These are phyloP conservation scores for Collybiopsis confluens DNA, from an alignment of 768 basidiomycete species.

Conservation along the genomic window DNA sequence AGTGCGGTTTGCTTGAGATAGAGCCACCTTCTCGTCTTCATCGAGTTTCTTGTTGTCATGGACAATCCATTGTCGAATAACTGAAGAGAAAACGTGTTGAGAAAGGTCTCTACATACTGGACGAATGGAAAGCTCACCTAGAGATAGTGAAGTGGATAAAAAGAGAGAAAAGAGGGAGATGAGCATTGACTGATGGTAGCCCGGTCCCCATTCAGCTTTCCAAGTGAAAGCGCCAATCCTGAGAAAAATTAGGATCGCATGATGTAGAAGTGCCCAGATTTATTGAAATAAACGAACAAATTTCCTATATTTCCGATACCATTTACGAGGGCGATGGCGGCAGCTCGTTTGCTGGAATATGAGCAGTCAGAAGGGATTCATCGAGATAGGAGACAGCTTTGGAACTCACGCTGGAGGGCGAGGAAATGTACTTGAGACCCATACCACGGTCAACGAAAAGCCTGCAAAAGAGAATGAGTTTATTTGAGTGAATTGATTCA, in stretches of 20 bases:
- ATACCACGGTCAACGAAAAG: constrained; percentile 47
- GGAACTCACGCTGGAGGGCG: constrained; percentile 49
- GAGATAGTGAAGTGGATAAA: constrained; percentile 23
- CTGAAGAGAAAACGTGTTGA: not conserved
- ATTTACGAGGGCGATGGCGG: constrained; percentile 60
- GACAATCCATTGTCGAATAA: constrained; percentile 25
- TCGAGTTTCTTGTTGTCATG: constrained; percentile 36
- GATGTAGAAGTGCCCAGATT: not conserved
- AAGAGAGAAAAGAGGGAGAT: constrained; percentile 35
- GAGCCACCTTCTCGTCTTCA: constrained; percentile 23
- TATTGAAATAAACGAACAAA: constrained; percentile 34
- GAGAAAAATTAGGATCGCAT: not conserved
- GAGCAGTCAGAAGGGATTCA: not conserved
- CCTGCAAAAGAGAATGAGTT: constrained; percentile 14
- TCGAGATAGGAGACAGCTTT: too few relatives aligned
- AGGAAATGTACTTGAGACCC: constrained; percentile 59
- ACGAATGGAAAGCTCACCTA: constrained; percentile 15
- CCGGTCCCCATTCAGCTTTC: constrained; percentile 55
- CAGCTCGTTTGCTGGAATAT: constrained; percentile 38
- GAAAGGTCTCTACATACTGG: too few relatives aligned
- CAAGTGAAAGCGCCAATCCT: constrained; percentile 62
- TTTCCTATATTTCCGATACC: constrained; percentile 54
- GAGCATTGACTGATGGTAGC: constrained; percentile 60
- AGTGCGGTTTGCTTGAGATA: constrained; percentile 27
- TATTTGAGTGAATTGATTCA: not conserved